Evolutionary conservation across 2,329 filamentous ascomycete species (phyloP), one percentile per base, ranked within the genome.

Genomic region (Neopestalotiopsis rosae): DNA sequence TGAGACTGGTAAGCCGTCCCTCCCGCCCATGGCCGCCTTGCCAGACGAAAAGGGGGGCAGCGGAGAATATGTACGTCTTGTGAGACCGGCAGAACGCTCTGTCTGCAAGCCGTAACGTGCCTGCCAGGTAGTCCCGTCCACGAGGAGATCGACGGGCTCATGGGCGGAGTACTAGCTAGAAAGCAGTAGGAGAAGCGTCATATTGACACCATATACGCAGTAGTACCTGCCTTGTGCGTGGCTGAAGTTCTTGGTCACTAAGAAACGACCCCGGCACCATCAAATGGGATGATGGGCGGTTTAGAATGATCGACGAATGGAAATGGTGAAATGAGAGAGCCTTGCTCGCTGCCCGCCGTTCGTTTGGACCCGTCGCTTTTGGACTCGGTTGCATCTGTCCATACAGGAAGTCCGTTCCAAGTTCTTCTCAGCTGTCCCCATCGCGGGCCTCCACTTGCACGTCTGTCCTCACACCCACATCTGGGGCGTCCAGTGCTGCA

Each of bases 31-130:
- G 24, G 24, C 24, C 63, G 66, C 68, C 74, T 76, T 73, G 13
- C 72, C 73, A 75, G 72, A 72, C 72, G 71, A 70, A 74, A 70
- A 58, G 73, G 67, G 72, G 20, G 65, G 59, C 68, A 67, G 56
- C 67, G 68, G 28, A 49, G 38, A 49, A 42, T 52, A 34, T 40
- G 59, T 40, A 40, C n/a, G 59, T 62, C 28, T 64, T 28, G 57
- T 64, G 24, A 49, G 61, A 64, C 61, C 13, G 61, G 34, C 61
- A 64, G 40, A 59, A 59, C n/a, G 57, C 24, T 34, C 57, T 52
- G 45, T 52, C 45, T 52, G 45, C 45, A 52, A 52, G 45, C 17
- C 45, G 45, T 52, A 52, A 52, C 45, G 45, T 52, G 45, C 45
- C 20, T 52, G 45, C 45, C 24, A 28, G 24, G 24, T 52, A n/a